phyloP scores from a whole-genome alignment of 768 basidiomycete species.

The Auricularia sp. region DNA sequence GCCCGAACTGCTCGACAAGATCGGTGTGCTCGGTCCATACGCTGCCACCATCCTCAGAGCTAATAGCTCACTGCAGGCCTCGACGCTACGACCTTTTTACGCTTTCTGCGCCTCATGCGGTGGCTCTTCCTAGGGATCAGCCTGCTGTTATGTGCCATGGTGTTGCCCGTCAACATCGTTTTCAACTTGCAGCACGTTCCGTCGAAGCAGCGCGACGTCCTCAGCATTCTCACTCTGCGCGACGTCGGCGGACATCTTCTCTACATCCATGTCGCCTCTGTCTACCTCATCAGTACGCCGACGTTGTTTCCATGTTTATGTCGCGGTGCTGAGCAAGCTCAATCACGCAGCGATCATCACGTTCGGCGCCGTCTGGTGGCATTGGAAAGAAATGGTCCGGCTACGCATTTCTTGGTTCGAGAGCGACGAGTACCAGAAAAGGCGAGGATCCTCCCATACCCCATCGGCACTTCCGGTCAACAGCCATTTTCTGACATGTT shows the following conservation, averaged over 20 bases:
- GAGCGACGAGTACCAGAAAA: constrained; percentile 20
- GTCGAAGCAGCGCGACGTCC: constrained; percentile 41
- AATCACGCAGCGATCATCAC: constrained; percentile 33
- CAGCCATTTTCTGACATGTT: too few species aligned
- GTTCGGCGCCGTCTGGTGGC: constrained; percentile 57
- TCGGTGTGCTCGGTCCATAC: constrained; percentile 27
- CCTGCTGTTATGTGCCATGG: constrained; percentile 52
- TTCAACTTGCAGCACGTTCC: constrained; percentile 70
- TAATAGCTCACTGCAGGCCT: constrained; percentile 31
- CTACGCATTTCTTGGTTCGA: constrained; percentile 80
- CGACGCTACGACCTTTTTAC: constrained; percentile 86
- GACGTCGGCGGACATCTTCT: constrained; percentile 63
- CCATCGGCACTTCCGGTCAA: background rate
- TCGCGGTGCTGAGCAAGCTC: constrained; percentile 5
- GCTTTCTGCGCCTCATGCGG: constrained; percentile 82
- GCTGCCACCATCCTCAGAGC: background rate
- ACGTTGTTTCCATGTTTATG: constrained; percentile 5
- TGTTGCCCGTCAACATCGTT: constrained; percentile 78
- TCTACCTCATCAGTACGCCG: constrained; percentile 61
- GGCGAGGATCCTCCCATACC: background rate
- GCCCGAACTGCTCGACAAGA: constrained; percentile 76
- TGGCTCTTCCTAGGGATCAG: constrained; percentile 59
- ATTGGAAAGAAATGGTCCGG: constrained; percentile 70
- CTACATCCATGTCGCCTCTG: constrained; percentile 75
- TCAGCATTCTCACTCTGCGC: constrained; percentile 80